A percentile compares a stretch with the other conserved stretches of the same genome.
Evolutionary conservation across 768 basidiomycete genomes (phyloP).

Genomic region (Lentinula edodes): DNA sequence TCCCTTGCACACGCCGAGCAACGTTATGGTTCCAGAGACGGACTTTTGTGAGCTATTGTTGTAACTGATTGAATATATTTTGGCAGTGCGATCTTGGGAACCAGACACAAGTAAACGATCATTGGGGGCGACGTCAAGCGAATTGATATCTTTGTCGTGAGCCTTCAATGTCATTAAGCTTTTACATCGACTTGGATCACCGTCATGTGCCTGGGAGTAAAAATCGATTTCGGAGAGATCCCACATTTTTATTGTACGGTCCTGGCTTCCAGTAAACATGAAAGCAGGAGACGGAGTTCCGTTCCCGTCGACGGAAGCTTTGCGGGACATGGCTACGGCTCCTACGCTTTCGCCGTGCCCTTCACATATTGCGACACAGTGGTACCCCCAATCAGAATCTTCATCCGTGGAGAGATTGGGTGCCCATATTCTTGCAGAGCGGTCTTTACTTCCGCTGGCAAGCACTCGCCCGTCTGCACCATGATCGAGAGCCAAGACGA

Average conservation of each 20-base stretch:
- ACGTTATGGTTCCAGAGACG: constrained; percentile 63
- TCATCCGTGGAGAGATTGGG: constrained; percentile 11
- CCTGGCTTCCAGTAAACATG: constrained; percentile 94
- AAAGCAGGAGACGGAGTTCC: constrained; percentile 42
- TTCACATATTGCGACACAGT: constrained; percentile 82
- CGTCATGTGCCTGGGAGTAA: constrained; percentile 17
- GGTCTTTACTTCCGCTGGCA: constrained; percentile 92
- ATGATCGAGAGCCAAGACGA: constrained; percentile 81
- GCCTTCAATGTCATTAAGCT: constrained; percentile 85
- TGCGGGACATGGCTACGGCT: constrained; percentile 78
- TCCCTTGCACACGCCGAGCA: constrained; percentile 86
- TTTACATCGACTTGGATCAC: constrained; percentile 46
- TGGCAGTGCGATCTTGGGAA: constrained; percentile 93
- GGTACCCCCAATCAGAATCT: constrained; percentile 44
- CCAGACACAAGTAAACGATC: constrained; percentile 86
- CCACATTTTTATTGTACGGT: constrained; percentile 99
- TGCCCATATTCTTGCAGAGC: constrained; percentile 82
- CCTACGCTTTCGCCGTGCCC: constrained; percentile 95
- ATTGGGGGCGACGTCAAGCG: constrained; percentile 88
- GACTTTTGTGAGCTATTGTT: constrained; percentile 33
- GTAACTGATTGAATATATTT: constrained; percentile 78
- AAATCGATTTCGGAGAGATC: constrained; percentile 59
- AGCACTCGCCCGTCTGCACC: constrained; percentile 64
- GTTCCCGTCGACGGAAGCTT: constrained; percentile 23
- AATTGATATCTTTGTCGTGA: constrained; percentile 98